Percentiles rank a stretch among this genome's conserved stretches.
Evolutionary conservation across 257 asterid genomes (phyloP).

Genomic region (Solanum pinnatisectum): DNA sequence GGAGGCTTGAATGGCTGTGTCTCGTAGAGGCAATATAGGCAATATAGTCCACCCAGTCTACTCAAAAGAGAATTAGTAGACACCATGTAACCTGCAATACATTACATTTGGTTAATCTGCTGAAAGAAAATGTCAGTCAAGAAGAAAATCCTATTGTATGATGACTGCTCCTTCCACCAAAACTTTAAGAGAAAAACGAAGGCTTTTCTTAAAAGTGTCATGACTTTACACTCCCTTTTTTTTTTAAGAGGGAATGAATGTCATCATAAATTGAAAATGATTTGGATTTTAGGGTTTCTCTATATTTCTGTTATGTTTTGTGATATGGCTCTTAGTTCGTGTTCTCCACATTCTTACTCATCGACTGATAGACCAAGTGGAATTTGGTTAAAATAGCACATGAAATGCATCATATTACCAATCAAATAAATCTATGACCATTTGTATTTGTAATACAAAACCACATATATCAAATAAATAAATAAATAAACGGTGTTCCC

Average conservation of each 20-base stretch:
- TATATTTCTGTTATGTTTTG: background rate
- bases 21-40: slow-evolving; percentile 65
- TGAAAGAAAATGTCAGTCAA: background rate
- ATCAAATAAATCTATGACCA: background rate
- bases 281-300: background rate
- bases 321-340: background rate
- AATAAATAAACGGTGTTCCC: background rate
- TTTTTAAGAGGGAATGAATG: background rate
- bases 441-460: background rate
- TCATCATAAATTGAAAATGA: background rate
- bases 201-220: background rate
- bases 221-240: background rate
- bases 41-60: slow-evolving; percentile 77
- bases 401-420: background rate
- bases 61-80: slow-evolving; percentile 39
- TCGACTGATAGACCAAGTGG: background rate
- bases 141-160: background rate
- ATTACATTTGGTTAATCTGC: background rate
- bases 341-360: background rate
- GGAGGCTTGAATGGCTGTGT: slow-evolving; percentile 82
- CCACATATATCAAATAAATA: background rate
- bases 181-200: background rate
- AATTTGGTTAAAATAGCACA: background rate
- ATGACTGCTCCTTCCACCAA: background rate
- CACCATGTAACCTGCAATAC: slow-evolving; percentile 50